Conservation (phyloP, 2,329 filamentous ascomycete genomes). For the Penicillium glabrum region DNA sequence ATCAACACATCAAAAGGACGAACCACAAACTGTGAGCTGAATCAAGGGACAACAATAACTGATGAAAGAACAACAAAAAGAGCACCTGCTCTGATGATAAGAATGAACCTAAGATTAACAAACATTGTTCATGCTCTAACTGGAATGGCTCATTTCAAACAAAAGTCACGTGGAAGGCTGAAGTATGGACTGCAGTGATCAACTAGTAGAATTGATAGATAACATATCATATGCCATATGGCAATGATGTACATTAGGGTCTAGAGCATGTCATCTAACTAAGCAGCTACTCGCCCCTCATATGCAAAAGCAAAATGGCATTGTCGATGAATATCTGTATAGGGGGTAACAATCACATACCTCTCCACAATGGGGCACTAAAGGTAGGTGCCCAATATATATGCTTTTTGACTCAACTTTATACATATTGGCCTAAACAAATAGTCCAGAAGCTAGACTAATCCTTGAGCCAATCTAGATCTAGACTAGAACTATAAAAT, state of each 20-base stretch:
- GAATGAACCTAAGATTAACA: not conserved
- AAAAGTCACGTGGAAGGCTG: not conserved
- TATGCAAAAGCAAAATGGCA: not conserved
- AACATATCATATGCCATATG: not conserved
- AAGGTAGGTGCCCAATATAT: not conserved
- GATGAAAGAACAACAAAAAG: not conserved
- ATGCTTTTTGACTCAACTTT: not conserved
- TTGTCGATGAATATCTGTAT: not conserved
- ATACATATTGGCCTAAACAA: not conserved
- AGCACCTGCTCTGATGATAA: not conserved
- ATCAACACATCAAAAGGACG: constrained; percentile 2
- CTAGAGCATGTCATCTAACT: not conserved
- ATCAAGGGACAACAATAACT: not conserved
- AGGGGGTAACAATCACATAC: not conserved
- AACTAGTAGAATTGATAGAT: not conserved
- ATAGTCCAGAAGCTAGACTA: not conserved
- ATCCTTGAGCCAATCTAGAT: not conserved
- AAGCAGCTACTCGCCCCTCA: not conserved
- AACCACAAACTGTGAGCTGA: not conserved
- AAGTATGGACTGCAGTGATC: not conserved
- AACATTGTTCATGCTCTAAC: not conserved
- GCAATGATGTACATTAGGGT: not conserved
- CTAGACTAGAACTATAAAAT: not conserved
- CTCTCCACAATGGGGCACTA: not conserved
- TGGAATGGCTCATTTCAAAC: not conserved